Evolutionary conservation across 2,329 filamentous ascomycete genomes (phyloP), one percentile per base, ranked within the genome.

Genomic region (Davidsoniella neocaledoniae): DNA sequence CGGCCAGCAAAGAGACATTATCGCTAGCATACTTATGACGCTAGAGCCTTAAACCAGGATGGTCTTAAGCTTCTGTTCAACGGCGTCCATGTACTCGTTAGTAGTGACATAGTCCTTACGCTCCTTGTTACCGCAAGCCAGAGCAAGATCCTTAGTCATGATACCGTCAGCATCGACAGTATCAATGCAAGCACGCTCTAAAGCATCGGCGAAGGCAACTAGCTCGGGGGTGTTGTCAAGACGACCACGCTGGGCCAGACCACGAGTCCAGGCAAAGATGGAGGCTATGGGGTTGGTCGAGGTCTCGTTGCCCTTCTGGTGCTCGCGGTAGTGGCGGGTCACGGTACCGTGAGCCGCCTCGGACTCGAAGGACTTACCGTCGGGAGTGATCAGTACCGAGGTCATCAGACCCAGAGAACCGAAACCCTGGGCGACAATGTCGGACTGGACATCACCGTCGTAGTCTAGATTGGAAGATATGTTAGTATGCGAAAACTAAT

Each of bases 121-220:
- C 54, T 77, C 81, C 60, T 82, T 87, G 74, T 88, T 88, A 60
- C 91, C 91, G 64, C 85, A 91, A 45, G 88, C 84, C 53, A 96
- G 77, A n/a, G 91, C 91, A 59, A 98, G 70, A 68, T 98, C 91
- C 79, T 98, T 98, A 66, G 91, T 98, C 91, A 96, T 98, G 71
- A 96, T 83, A 55, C 85, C 85, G 63, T 96, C 90, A 53, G 84
- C 67, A 64, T 96, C 85, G 57, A 98, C 91, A 23, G 90, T 90
- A 66, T 96, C 87, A 53, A 95, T 74, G 66, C 91, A 95, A 37
- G 91, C 91, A 66, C 84, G 75, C 76, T 98, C 91, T 50, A 98
- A 77, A 62, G 75, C 77, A 72, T 96, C 85, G 53, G 90, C 91
- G 61, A 94, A 98, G 46, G 84, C 76, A 53, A 94, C 79, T 25